Evolutionary conservation across 2,329 filamentous ascomycete genomes (phyloP).

Genomic region (Fusarium dlaminii): DNA sequence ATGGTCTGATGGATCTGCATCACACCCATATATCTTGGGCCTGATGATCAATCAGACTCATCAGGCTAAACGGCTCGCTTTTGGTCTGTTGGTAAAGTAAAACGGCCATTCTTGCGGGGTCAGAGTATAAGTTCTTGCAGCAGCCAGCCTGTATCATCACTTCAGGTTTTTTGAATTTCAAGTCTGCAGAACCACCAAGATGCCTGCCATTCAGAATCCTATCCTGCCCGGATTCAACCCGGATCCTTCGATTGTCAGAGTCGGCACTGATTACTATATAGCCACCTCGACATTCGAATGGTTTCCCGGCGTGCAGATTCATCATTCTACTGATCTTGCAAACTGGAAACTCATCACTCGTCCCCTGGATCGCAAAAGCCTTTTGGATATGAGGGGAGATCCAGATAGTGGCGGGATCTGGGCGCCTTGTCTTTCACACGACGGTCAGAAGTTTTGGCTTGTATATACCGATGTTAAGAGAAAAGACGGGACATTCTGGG

Average conservation of each 20-base stretch:
- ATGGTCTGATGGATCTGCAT: neutral
- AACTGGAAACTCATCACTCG: constrained; percentile 60
- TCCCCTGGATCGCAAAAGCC: constrained; percentile 57
- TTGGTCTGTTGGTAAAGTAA: neutral
- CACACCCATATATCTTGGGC: neutral
- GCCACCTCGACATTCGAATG: constrained; percentile 65
- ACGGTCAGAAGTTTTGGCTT: constrained; percentile 67
- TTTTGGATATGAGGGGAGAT: constrained; percentile 66
- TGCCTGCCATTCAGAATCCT: constrained; percentile 60
- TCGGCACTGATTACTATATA: constrained; percentile 63
- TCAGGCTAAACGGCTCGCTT: neutral
- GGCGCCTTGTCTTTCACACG: constrained; percentile 70
- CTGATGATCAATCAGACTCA: neutral
- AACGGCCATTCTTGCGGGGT: neutral
- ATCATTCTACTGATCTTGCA: constrained; percentile 61
- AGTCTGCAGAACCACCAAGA: constrained; percentile 33
- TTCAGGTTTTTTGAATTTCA: neutral
- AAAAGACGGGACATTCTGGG: constrained; percentile 72
- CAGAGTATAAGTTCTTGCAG: neutral
- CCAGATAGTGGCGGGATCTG: constrained; percentile 69
- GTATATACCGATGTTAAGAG: constrained; percentile 73
- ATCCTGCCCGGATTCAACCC: constrained; percentile 66
- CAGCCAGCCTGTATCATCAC: neutral
- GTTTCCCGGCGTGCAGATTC: constrained; percentile 64
- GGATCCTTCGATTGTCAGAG: constrained; percentile 62